These are phyloP conservation scores for Trametes hirsuta DNA, from an alignment of 1,284 basidiomycete species.

Conservation along the genomic window DNA sequence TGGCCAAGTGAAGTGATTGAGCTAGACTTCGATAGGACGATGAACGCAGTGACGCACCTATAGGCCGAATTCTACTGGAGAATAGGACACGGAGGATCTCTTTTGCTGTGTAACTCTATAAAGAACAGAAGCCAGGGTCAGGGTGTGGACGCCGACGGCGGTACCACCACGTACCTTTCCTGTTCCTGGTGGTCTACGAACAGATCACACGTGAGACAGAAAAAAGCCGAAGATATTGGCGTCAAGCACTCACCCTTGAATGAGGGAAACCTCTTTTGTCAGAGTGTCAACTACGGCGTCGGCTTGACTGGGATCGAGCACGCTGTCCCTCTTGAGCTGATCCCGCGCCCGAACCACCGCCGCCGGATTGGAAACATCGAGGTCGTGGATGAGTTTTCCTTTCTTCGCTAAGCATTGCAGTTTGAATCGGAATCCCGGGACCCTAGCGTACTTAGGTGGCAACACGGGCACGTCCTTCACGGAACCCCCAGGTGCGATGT, in stretches of 20 bases:
- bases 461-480: conserved; percentile 21
- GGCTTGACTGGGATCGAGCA: conserved; percentile 67
- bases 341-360: conserved; percentile 43
- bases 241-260: conserved; percentile 61
- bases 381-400: conserved; percentile 20
- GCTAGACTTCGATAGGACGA: neutral
- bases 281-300: conserved; percentile 67
- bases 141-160: neutral
- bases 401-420: conserved; percentile 40
- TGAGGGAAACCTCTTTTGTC: conserved; percentile 61
- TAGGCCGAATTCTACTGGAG: conserved; percentile 42
- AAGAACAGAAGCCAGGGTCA: neutral
- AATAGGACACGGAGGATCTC: conserved; percentile 67
- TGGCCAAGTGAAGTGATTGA: conserved; percentile 26
- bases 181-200: conserved; percentile 68
- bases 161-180: conserved; percentile 56
- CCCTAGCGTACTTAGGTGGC: conserved; percentile 33
- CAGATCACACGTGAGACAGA: neutral
- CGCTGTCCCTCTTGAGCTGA: conserved; percentile 48
- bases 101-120: conserved; percentile 66
- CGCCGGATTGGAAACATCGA: conserved; percentile 23
- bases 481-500: conserved; percentile 40
- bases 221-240: neutral
- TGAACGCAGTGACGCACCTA: conserved; percentile 12
- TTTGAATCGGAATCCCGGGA: conserved; percentile 33